Base-by-base conservation (phyloP, 169 alveolate genomes). In the Theileria parva region DNA sequence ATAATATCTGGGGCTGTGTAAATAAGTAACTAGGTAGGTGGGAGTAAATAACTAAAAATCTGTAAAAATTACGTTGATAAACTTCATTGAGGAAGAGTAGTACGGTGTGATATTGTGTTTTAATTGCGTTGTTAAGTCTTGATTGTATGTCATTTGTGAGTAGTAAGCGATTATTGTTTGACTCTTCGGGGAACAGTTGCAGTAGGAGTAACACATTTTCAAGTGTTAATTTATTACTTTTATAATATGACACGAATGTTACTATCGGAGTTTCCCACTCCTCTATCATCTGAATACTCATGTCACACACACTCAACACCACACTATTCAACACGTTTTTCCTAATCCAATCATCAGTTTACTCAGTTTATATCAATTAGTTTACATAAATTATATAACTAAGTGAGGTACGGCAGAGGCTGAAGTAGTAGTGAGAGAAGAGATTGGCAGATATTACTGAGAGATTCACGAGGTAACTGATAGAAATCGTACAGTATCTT, bases 401-500 rank as follows among this genome's bases (percentile, higher is more conserved):
- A 32, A 5, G 37, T 32, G 1, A 32, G 37, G 1, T 32, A 32
- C 37, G 37, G 37, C 5, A 32, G 5, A 32, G 37, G 5, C 0
- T 83, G 71, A 27, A 64, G 37, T 6, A 83, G 81, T 32, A 60
- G 69, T 5, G 76, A 30, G 57, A 83, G 66, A 3, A 83, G 76
- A 15, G 50, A 59, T 44, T 76, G 81, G 17, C 89, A 75, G 37
- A 83, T 71, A 55, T 76, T 77, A 30, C 17, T 57, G 5, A 75
- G 74, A 0, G 74, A 77, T 0, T 67, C 80, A 8, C 25, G 34
- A 3, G 89, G 86, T 11, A 83, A 68, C 57, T 83, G 89, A 50
- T 83, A 83, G 60, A 61, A 83, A 39, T 83, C 89, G 25, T 83
- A 83, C 81, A 83, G 37, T 9, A 83, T 64, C 28, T 83, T 83